These are phyloP conservation scores for Dryadomyces quercus-mongolicae DNA, from an alignment of 2,329 filamentous ascomycete genomes.

Conservation along the genomic window DNA sequence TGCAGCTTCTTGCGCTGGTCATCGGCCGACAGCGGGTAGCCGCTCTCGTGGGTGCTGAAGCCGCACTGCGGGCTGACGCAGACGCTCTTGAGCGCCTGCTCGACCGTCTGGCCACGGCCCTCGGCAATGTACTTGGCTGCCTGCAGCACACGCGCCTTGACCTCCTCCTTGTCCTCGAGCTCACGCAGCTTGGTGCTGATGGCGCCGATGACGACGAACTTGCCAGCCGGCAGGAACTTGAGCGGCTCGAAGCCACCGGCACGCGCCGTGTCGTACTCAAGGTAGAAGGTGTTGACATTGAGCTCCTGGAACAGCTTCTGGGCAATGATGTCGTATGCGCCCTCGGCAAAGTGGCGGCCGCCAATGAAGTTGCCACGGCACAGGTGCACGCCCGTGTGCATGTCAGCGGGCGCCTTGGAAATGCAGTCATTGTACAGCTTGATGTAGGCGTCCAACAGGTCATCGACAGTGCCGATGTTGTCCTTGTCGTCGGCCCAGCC, in stretches of 20 bases:
- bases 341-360: constrained; percentile 53
- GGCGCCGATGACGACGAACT: constrained; percentile 52
- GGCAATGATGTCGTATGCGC: constrained; percentile 55
- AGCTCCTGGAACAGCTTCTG: constrained; percentile 52
- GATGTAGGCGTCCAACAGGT: constrained; percentile 65
- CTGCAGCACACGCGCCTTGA: constrained; percentile 45
- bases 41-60: constrained; percentile 62
- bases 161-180: constrained; percentile 51
- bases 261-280: constrained; percentile 56
- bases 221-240: constrained; percentile 44
- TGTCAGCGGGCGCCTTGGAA: constrained; percentile 48
- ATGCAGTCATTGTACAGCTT: constrained; percentile 64
- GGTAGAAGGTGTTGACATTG: constrained; percentile 54
- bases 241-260: constrained; percentile 56
- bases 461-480: constrained; percentile 56
- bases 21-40: constrained; percentile 55
- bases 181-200: constrained; percentile 51
- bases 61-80: constrained; percentile 61
- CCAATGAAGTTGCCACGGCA: constrained; percentile 59
- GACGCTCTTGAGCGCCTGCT: constrained; percentile 58
- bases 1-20: constrained; percentile 64
- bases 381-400: constrained; percentile 67
- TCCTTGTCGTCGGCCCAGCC: constrained; percentile 57
- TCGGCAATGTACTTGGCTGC: constrained; percentile 59
- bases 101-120: constrained; percentile 48